Evolutionary conservation across 345 rosid species (phyloP), one percentile per base, ranked within the genome.

Genomic region (Populus pruinosa): DNA sequence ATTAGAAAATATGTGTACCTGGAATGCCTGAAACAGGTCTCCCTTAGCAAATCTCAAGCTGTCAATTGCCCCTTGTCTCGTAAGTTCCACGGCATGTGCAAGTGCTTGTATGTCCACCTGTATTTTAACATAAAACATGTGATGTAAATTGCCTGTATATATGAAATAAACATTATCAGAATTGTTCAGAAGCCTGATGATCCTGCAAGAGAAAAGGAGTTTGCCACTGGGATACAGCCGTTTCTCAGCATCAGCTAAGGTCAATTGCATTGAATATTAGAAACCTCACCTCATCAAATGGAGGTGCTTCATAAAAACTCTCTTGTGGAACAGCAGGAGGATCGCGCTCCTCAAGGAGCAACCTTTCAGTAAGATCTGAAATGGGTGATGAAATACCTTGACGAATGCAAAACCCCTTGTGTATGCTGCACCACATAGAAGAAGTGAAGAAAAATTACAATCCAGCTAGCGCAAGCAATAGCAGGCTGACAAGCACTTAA

Each of bases 31-130:
- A 85, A 85, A 88, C 77, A 95, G 83, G 86, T 93, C 98, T 80
- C 98, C 98, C 87, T 90, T 94, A 18, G 97, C 92, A 86, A 92
- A 91, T 86, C 88, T 92, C 91, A 95, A 86, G 85, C 99, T 93
- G 78, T 93, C 98, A 85, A 95, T 87, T 23, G 99, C 99, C 70
- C 97, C 98, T 87, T 95, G 98, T 83, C 99, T 90, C 72, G 93
- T 90, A 81, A 95, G 92, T 83, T 90, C 93, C 56, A 95, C 99
- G 27, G 98, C 98, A 91, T 95, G 98, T 33, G 93, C 94, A 83
- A 95, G 97, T 81, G 99, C 97, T 82, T 95, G 99, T 78, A 95
- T 90, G 77, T 95, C 99, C 80, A 88, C 94, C 99, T 95, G 86
- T 66, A 38, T 75, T 74, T 49, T 49, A 74, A 68, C 56, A 78